phyloP scores from a whole-genome alignment of 305 asterid genomes.

The Petunia hybrid region DNA sequence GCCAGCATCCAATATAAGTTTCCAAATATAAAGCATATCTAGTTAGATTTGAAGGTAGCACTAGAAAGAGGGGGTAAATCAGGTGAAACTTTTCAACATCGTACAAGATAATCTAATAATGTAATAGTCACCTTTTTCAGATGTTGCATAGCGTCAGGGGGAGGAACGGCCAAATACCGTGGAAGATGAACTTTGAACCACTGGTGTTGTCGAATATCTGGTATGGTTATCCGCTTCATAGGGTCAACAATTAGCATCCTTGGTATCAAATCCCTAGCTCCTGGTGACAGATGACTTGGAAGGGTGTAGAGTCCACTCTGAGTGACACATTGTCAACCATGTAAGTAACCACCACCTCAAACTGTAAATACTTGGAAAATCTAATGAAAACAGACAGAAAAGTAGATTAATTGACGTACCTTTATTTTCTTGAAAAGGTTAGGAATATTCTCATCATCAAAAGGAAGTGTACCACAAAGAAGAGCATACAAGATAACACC shows the following conservation, averaged over 20 bases:
- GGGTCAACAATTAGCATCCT: conserved; percentile 92
- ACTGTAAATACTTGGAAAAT: conserved; percentile 30
- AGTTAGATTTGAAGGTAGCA: conserved; percentile 5
- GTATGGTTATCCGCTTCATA: conserved; percentile 75
- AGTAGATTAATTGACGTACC: conserved; percentile 50
- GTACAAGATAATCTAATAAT: no score
- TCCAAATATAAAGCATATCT: no score
- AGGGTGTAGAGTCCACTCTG: conserved; percentile 87
- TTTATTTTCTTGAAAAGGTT: conserved; percentile 91
- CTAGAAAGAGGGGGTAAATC: neutral
- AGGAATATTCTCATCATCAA: conserved; percentile 91
- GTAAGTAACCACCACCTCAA: conserved; percentile 38
- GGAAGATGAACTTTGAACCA: conserved; percentile 90
- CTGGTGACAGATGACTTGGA: conserved; percentile 90
- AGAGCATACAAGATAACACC: conserved; percentile 94
- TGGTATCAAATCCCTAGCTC: conserved; percentile 83
- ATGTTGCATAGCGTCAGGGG: conserved; percentile 82
- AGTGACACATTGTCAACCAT: conserved; percentile 37
- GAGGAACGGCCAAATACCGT: conserved; percentile 84
- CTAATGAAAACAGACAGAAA: conserved; percentile 35
- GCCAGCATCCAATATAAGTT: neutral
- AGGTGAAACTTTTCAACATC: conserved; percentile 18
- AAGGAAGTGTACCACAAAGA: conserved; percentile 93
- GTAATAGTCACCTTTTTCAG: conserved; percentile 60
- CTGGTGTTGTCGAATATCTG: conserved; percentile 78